Base-by-base conservation (phyloP, 2,329 filamentous ascomycete species). In the Botrytis tulipae region DNA sequence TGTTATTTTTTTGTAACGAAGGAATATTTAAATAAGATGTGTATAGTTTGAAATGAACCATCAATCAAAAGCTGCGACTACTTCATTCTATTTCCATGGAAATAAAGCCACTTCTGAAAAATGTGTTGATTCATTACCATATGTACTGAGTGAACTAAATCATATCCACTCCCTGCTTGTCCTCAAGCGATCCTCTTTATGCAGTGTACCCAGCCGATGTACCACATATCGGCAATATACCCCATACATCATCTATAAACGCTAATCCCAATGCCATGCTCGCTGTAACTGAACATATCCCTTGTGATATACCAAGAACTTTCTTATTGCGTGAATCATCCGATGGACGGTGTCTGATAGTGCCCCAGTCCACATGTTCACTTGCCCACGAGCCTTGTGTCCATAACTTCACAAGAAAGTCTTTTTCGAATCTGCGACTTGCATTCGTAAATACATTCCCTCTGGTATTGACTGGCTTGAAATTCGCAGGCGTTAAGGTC, bases 241-340 rank as follows among this genome's bases (percentile, higher is more conserved):
- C 65, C 48, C 35, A 57, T 44, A 18, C 48, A 42, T 57, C 66
- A 3, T 69, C 66, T 69, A 32, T 69, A 42, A 69, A 69, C 66
- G 48, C 66, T 48, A 44, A 44, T 32, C 37, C 48, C 48, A 42
- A 69, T 69, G 48, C 25, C 48, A 69, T 42, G n/a, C 37, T 69
- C 37, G 48, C 48, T 42, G 48, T 57, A 14, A 25, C 18, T 22
- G 48, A 14, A n/a, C 18, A 29, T 32, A n/a, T 12, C 48, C 20
- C 25, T 44, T 1, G 25, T 69, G 37, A 37, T 32, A 18, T 32
- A 57, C 9, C 66, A 25, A 57, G 66, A 57, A 44, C 20, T 22
- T 29, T 68, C n/a, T 29, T 68, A 57, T 57, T 42, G 66, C 4
- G 42, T 57, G 48, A 40, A n/a, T 12, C n/a, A 20, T 32, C 44